Conservation (phyloP, 2,329 filamentous ascomycete species). For the Fusarium sp. region DNA sequence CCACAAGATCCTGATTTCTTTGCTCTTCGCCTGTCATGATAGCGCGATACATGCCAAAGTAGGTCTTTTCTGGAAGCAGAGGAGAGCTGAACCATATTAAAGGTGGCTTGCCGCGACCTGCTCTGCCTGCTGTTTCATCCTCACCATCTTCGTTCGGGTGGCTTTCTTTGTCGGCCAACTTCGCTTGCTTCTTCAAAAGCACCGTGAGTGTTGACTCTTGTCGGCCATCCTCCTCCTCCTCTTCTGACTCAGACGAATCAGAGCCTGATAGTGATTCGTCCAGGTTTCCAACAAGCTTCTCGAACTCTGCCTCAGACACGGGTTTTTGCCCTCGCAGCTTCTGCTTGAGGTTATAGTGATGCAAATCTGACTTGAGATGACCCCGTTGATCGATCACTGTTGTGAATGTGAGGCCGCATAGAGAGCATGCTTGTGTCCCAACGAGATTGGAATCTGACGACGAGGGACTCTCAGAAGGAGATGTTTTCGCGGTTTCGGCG, state of each 20-base stretch:
- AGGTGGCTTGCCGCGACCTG: conserved; percentile 74
- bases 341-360: conserved; percentile 94
- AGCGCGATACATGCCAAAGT: conserved; percentile 86
- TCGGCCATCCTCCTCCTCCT: conserved; percentile 66
- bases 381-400: conserved; percentile 83
- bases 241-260: conserved; percentile 76
- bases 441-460: conserved; percentile 56
- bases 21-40: conserved; percentile 81
- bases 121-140: conserved; percentile 57
- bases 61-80: conserved; percentile 78
- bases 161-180: conserved; percentile 65
- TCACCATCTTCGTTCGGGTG: conserved; percentile 61
- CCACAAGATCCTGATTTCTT: conserved; percentile 68
- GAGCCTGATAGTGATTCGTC: conserved; percentile 95
- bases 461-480: conserved; percentile 37
- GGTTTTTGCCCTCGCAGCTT: conserved; percentile 79
- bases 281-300: conserved; percentile 83
- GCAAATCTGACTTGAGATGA: conserved; percentile 90
- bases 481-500: conserved; percentile 38
- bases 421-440: conserved; percentile 79
- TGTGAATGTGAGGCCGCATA: conserved; percentile 79
- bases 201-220: conserved; percentile 79
- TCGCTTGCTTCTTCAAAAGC: conserved; percentile 85
- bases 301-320: conserved; percentile 85
- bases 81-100: conserved; percentile 88